Conservation (phyloP, 768 basidiomycete genomes). For the Termitomyces sp. region DNA sequence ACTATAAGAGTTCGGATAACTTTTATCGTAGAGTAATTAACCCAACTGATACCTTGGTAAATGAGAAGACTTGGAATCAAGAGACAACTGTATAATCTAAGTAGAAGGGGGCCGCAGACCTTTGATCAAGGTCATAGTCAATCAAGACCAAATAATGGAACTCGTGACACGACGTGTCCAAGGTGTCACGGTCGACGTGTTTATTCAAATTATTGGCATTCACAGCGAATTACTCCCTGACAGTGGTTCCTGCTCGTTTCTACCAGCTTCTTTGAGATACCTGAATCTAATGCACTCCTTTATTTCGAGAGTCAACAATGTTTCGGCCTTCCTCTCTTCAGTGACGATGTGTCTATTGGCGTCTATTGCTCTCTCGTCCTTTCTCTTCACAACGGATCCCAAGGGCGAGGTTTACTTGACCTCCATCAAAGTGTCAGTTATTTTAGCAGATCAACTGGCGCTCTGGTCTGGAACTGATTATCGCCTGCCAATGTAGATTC, state of each 20-base stretch:
- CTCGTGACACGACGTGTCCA: neutral
- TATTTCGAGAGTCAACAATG: constrained; percentile 69
- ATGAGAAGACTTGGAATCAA: neutral
- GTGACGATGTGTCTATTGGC: constrained; percentile 71
- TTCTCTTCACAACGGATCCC: constrained; percentile 58
- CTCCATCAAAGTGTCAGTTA: constrained; percentile 73
- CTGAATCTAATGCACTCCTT: constrained; percentile 59
- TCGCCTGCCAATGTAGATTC: constrained; percentile 29
- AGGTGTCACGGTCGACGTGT: too few species aligned
- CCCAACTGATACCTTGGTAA: neutral
- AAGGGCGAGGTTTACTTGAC: constrained; percentile 56
- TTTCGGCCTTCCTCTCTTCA: constrained; percentile 69
- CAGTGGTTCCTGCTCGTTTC: neutral
- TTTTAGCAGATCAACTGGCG: constrained; percentile 9
- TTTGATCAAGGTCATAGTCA: neutral
- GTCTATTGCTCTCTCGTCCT: constrained; percentile 71
- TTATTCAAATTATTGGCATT: too few species aligned
- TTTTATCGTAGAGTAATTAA: neutral
- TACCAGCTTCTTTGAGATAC: too few species aligned
- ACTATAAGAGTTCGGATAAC: too few species aligned
- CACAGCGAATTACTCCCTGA: neutral
- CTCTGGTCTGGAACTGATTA: neutral
- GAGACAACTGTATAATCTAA: too few species aligned
- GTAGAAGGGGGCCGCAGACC: neutral
- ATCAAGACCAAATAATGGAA: neutral